A percentile compares a stretch with the other conserved stretches of the same genome.
Conservation (phyloP, 2,329 filamentous ascomycete species). For the Dactylellina parvicollis region DNA sequence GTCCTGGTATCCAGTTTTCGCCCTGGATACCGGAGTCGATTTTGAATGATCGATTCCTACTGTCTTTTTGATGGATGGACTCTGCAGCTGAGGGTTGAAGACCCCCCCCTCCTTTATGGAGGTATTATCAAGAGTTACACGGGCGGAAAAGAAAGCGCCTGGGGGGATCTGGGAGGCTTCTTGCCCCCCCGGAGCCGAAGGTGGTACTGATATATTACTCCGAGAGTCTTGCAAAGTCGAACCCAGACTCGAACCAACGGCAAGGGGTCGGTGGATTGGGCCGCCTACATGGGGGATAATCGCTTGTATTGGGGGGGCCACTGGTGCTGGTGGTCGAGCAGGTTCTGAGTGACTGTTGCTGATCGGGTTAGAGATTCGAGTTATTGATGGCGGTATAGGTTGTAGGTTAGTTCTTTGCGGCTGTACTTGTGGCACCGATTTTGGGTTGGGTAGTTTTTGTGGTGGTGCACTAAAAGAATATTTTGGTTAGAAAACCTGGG, state of each 20-base stretch:
- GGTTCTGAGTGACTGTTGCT: constrained; percentile 34
- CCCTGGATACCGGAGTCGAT: constrained; percentile 57
- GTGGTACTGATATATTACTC: constrained; percentile 22
- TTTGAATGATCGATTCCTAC: constrained; percentile 58
- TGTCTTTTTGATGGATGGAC: constrained; percentile 57
- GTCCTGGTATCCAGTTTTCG: constrained; percentile 54
- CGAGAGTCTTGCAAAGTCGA: constrained; percentile 20
- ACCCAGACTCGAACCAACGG: not conserved
- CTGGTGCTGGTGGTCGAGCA: constrained; percentile 42
- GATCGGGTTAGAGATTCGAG: constrained; percentile 12
- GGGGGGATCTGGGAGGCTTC: constrained; percentile 53
- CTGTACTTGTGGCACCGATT: not conserved
- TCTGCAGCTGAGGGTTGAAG: constrained; percentile 58
- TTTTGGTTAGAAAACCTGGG: not conserved
- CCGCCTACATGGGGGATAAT: constrained; percentile 4
- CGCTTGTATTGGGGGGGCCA: constrained; percentile 18
- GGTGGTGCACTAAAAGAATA: not conserved
- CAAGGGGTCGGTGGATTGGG: constrained; percentile 15
- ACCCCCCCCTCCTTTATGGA: constrained; percentile 49
- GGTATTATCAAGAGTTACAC: constrained; percentile 55
- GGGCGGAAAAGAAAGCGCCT: constrained; percentile 56
- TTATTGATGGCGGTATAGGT: not conserved
- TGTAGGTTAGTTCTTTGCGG: constrained; percentile 7
- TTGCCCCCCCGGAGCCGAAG: constrained; percentile 44
- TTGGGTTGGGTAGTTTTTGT: not conserved